These are phyloP conservation scores for Eimeria falciformis DNA, from an alignment of 169 alveolate species.

Conservation along the genomic window DNA sequence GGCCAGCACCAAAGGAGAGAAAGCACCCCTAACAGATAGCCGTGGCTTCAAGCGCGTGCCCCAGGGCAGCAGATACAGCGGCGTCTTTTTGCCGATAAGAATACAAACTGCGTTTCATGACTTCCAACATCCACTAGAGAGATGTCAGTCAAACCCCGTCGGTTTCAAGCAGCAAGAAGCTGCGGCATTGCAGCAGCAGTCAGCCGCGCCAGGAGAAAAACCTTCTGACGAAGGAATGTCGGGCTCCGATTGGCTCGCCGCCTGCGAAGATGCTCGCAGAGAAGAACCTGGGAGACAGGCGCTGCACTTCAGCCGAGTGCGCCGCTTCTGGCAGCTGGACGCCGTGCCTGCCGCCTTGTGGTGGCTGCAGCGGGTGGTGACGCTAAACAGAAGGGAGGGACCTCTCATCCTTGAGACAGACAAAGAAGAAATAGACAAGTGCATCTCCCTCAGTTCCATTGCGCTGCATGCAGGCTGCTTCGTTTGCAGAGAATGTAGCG, in stretches of 20 bases:
- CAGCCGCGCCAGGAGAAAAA: background rate
- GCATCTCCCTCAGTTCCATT: background rate
- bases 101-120: background rate
- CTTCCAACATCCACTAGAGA: background rate
- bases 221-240: background rate
- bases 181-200: background rate
- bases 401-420: background rate
- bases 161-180: background rate
- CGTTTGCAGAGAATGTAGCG: too few relatives aligned
- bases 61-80: conserved; percentile 1
- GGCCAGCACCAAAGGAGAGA: too few relatives aligned
- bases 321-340: conserved; percentile 37
- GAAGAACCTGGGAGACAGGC: background rate
- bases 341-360: conserved; percentile 53
- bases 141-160: background rate
- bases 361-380: conserved; percentile 53
- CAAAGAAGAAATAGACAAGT: background rate
- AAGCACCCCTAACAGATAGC: background rate
- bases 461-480: background rate
- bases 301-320: background rate
- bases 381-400: background rate
- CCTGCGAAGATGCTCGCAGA: background rate
- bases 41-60: conserved; percentile 33
- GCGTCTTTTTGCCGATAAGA: conserved; percentile 31
- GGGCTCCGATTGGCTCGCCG: background rate